phyloP scores from a whole-genome alignment of 2,329 filamentous ascomycete genomes.

The Pestalotiopsis sp. region DNA sequence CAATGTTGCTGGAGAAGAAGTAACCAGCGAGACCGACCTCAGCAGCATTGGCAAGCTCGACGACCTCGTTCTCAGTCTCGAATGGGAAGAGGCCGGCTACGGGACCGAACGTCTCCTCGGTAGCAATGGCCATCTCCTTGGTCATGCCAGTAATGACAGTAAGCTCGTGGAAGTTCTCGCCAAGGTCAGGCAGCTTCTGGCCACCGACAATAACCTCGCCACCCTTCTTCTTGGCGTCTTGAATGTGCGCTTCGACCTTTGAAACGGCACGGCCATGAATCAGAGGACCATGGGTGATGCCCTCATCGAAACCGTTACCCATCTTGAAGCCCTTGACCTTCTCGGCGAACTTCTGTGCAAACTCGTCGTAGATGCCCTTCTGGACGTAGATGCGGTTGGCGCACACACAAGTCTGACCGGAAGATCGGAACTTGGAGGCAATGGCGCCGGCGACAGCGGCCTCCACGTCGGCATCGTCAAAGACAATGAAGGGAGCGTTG shows the following conservation, averaged over 20 bases:
- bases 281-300: slow-evolving; percentile 77
- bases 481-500: slow-evolving; percentile 95
- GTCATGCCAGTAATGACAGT: slow-evolving; percentile 90
- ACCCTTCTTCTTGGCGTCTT: slow-evolving; percentile 78
- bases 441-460: slow-evolving; percentile 82
- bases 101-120: slow-evolving; percentile 94
- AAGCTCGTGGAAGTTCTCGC: slow-evolving; percentile 85
- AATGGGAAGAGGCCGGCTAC: slow-evolving; percentile 91
- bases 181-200: slow-evolving; percentile 72
- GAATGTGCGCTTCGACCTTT: slow-evolving; percentile 81
- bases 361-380: slow-evolving; percentile 75
- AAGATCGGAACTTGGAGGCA: slow-evolving; percentile 88
- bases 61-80: slow-evolving; percentile 84
- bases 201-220: slow-evolving; percentile 77
- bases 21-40: slow-evolving; percentile 92
- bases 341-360: slow-evolving; percentile 68
- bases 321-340: slow-evolving; percentile 77
- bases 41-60: slow-evolving; percentile 77
- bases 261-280: slow-evolving; percentile 82
- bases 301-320: slow-evolving; percentile 72
- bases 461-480: slow-evolving; percentile 92
- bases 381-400: slow-evolving; percentile 85
- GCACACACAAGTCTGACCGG: slow-evolving; percentile 94
- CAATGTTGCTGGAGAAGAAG: slow-evolving; percentile 76
- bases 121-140: slow-evolving; percentile 78